A percentile compares a stretch with the other conserved stretches of the same genome.
These are phyloP conservation scores for Fusarium lateritium DNA, from an alignment of 2,329 filamentous ascomycete genomes.

Conservation along the genomic window DNA sequence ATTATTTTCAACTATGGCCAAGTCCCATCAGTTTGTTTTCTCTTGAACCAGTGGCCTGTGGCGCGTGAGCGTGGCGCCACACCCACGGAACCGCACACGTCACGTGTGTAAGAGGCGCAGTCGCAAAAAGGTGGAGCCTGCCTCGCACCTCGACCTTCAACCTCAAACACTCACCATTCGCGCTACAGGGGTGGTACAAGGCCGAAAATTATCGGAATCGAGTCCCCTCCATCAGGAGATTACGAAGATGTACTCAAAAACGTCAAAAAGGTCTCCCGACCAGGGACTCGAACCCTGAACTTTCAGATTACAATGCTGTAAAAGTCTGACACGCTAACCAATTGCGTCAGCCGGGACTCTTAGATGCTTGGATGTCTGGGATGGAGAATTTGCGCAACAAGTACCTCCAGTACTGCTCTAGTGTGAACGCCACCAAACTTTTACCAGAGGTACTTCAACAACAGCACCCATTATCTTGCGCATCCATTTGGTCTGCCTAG, in stretches of 20 bases:
- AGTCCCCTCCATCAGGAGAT: fast-evolving
- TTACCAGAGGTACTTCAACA: too few species aligned
- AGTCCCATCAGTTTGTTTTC: too few species aligned
- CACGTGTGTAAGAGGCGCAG: background rate
- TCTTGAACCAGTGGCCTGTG: background rate
- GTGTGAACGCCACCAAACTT: background rate
- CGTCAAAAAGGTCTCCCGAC: background rate
- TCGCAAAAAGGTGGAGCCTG: background rate
- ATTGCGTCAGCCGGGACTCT: slow-evolving; percentile 27
- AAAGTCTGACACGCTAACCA: slow-evolving; percentile 40
- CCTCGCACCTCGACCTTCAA: background rate
- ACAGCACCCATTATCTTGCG: too few species aligned
- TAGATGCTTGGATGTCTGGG: background rate
- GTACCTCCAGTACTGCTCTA: background rate
- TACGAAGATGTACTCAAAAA: fast-evolving
- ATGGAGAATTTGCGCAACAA: background rate
- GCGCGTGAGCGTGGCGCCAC: background rate
- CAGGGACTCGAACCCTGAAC: slow-evolving; percentile 13
- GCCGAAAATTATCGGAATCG: fast-evolving
- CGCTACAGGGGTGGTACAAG: background rate
- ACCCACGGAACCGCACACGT: background rate
- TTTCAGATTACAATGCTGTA: slow-evolving; percentile 28
- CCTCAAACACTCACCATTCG: background rate
- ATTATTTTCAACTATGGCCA: too few species aligned
- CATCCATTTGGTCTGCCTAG: too few species aligned